phyloP scores from a whole-genome alignment of 192 early-diverging fungal genomes.

The Linnemannia exigua region DNA sequence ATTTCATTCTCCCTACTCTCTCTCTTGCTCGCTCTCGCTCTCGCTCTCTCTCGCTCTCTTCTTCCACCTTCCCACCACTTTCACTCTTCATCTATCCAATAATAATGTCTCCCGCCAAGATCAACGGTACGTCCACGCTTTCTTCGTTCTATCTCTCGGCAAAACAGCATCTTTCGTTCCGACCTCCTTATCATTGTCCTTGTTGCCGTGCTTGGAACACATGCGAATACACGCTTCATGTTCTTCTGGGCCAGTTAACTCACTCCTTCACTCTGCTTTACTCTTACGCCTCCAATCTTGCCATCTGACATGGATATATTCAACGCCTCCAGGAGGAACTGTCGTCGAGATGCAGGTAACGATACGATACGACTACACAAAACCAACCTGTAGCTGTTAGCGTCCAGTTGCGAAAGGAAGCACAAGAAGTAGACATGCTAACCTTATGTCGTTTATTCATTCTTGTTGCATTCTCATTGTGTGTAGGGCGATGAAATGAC shows the following conservation, averaged over 20 bases:
- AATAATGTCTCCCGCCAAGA: slow-evolving; percentile 41
- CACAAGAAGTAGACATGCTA: background rate
- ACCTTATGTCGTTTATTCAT: background rate
- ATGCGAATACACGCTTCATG: background rate
- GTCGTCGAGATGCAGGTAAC: slow-evolving; percentile 60
- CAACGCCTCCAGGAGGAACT: slow-evolving; percentile 40
- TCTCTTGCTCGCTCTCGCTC: slow-evolving; percentile 8
- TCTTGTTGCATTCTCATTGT: slow-evolving; percentile 4
- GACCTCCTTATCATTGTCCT: background rate
- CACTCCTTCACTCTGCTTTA: background rate
- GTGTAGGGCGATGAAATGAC: slow-evolving; percentile 99
- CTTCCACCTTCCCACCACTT: background rate
- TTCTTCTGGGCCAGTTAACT: background rate
- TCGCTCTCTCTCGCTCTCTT: slow-evolving; percentile 6
- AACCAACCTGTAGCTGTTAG: background rate
- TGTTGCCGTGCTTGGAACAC: background rate
- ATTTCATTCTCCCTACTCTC: slow-evolving; percentile 17
- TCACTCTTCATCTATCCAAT: slow-evolving; percentile 6
- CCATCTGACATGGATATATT: background rate
- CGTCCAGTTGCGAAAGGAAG: background rate
- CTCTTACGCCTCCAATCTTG: background rate
- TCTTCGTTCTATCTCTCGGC: background rate
- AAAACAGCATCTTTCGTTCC: background rate
- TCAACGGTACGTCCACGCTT: slow-evolving; percentile 40
- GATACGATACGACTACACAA: background rate